phyloP scores from a whole-genome alignment of 345 rosid species.

The Lagerstroemia speciosa region DNA sequence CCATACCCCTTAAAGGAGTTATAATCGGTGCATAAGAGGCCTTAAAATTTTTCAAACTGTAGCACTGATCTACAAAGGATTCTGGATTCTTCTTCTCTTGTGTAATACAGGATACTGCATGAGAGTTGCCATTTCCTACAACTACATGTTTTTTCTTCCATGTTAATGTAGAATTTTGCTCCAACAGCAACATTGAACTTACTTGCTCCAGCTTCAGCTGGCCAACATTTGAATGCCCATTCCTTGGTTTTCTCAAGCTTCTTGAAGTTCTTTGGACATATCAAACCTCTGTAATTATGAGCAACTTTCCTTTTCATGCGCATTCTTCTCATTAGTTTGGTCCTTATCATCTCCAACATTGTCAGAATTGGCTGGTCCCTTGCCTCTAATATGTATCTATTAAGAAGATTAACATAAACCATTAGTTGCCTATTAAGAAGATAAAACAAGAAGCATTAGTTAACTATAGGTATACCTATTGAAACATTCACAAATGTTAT shows the following conservation, averaged over 20 bases:
- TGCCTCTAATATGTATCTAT: too few relatives aligned
- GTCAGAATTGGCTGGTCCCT: too few relatives aligned
- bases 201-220: background rate
- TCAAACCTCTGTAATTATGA: background rate
- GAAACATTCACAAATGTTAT: too few relatives aligned
- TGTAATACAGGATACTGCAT: background rate
- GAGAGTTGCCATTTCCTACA: background rate
- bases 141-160: background rate
- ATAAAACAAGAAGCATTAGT: too few relatives aligned
- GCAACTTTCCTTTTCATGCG: background rate
- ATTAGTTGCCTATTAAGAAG: too few relatives aligned
- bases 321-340: too few relatives aligned
- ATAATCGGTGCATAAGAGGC: background rate
- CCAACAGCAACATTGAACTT: background rate
- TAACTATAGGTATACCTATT: too few relatives aligned
- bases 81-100: background rate
- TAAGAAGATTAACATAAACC: too few relatives aligned
- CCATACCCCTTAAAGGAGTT: background rate
- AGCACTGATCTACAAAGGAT: too few relatives aligned
- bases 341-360: too few relatives aligned
- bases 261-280: background rate
- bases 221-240: background rate
- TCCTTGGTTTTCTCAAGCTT: background rate
- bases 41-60: background rate
- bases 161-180: too few relatives aligned